Evolutionary conservation across 441 rosid species (phyloP).

Genomic region (Jatropha podagrica): DNA sequence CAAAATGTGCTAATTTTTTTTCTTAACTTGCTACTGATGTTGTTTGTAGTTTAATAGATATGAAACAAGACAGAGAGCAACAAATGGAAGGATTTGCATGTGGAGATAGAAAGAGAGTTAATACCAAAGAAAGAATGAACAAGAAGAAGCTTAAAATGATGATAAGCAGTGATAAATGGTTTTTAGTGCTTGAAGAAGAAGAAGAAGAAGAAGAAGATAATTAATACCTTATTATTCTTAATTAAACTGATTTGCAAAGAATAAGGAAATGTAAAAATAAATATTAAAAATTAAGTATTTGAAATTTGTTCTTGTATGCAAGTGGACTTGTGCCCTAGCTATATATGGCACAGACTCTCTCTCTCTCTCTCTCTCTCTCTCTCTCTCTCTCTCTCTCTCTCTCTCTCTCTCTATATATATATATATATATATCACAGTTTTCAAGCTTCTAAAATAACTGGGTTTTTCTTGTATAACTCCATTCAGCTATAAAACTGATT

Average conservation of each 20-base stretch:
- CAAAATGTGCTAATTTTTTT: no score
- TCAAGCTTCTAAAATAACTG: conserved; percentile 25
- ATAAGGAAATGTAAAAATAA: background rate
- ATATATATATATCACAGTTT: conserved; percentile 28
- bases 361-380: conserved; percentile 1
- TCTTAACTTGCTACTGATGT: background rate
- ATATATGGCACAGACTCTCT: background rate
- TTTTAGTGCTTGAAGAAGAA: conserved; percentile 24
- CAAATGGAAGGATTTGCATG: conserved; percentile 17
- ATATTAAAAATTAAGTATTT: background rate
- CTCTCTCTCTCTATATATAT: conserved; percentile 21
- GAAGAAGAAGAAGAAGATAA: conserved; percentile 17
- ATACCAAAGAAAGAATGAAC: conserved; percentile 24
- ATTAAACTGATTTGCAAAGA: conserved; percentile 14
- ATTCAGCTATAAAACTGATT: conserved; percentile 41
- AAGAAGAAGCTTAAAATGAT: background rate
- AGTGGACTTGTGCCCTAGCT: conserved; percentile 9
- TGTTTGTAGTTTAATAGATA: conserved; percentile 10
- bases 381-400: conserved; percentile 5
- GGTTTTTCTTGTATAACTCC: conserved; percentile 20
- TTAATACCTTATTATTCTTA: background rate
- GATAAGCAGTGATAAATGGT: background rate
- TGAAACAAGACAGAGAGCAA: conserved; percentile 4
- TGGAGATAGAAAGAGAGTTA: background rate
- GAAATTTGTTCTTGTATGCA: background rate